Evolutionary conservation across 1,139 yeast species (phyloP).

Genomic region (Geotrichum aggregatum): DNA sequence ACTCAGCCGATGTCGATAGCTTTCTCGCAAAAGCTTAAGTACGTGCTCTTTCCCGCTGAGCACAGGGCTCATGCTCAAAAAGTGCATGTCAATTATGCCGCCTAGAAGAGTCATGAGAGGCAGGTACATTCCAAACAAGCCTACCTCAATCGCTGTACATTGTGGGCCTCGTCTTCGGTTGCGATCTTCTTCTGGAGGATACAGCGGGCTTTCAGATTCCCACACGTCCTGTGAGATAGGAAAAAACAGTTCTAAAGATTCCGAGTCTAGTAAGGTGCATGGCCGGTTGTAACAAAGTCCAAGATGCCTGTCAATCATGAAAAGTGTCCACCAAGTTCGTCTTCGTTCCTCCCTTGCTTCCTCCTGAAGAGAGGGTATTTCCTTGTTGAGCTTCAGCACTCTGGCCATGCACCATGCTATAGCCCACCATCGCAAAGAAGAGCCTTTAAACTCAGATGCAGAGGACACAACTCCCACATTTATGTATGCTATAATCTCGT

Average conservation of each 20-base stretch:
- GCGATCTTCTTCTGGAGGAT: constrained; percentile 31
- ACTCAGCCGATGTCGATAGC: constrained; percentile 26
- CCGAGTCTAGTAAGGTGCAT: constrained; percentile 38
- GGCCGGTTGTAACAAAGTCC: constrained; percentile 42
- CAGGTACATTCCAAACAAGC: constrained; percentile 31
- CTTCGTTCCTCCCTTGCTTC: constrained; percentile 42
- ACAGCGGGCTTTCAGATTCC: constrained; percentile 30
- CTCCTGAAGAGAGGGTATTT: constrained; percentile 31
- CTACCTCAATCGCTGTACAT: constrained; percentile 25
- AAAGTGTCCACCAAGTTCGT: constrained; percentile 45
- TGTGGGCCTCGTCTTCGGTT: constrained; percentile 25
- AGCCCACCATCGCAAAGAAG: constrained; percentile 43
- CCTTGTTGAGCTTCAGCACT: constrained; percentile 37
- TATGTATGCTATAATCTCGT: constrained; percentile 40
- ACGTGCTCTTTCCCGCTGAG: constrained; percentile 24
- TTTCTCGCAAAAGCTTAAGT: constrained; percentile 25
- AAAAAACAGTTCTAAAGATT: constrained; percentile 35
- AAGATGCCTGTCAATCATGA: constrained; percentile 42
- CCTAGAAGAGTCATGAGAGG: constrained; percentile 33
- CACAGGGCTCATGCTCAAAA: constrained; percentile 22
- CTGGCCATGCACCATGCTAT: constrained; percentile 39
- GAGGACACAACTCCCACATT: constrained; percentile 43
- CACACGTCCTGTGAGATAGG: constrained; percentile 41
- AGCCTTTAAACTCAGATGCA: constrained; percentile 42
- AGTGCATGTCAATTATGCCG: constrained; percentile 29